A percentile compares a stretch with the other conserved stretches of the same genome.
Conservation (phyloP, 345 rosid genomes). For the Citrus trifoliata region DNA sequence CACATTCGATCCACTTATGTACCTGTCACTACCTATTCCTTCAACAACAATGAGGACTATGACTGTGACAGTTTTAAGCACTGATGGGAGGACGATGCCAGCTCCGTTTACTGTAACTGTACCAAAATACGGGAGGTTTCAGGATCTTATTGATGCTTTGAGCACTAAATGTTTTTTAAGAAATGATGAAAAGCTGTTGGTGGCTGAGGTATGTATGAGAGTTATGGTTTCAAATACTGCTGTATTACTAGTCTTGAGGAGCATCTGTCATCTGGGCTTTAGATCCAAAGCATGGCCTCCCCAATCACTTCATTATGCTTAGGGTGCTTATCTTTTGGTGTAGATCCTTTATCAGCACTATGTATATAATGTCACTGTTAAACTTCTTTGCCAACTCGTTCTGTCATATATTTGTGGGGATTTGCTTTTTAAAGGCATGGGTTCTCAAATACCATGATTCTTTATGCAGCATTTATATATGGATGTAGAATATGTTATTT, state of each 20-base stretch:
- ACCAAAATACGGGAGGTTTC: conserved; percentile 50
- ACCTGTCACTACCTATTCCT: conserved; percentile 62
- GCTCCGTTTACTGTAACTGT: conserved; percentile 44
- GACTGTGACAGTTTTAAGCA: conserved; percentile 54
- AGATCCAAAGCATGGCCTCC: not conserved
- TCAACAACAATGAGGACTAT: conserved; percentile 58
- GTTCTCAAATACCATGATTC: not conserved
- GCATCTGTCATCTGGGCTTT: not conserved
- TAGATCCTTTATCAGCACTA: not conserved
- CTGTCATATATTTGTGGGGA: not conserved
- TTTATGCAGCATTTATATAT: not conserved
- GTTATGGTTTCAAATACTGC: conserved; percentile 4
- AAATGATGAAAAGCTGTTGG: conserved; percentile 49
- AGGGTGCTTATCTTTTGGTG: not conserved
- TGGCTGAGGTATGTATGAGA: conserved; percentile 56
- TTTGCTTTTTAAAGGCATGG: not conserved
- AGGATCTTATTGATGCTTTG: conserved; percentile 55
- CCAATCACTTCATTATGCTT: not conserved
- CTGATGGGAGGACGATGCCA: conserved; percentile 44
- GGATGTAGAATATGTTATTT: not conserved
- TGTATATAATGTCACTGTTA: not conserved
- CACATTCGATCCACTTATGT: conserved; percentile 82
- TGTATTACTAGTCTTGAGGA: not conserved
- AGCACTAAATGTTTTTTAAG: conserved; percentile 45
- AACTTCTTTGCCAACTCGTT: not conserved